These are phyloP conservation scores for Stagonosporopsis cucurbitacearum DNA, from an alignment of 2,329 filamentous ascomycete species.

Conservation along the genomic window DNA sequence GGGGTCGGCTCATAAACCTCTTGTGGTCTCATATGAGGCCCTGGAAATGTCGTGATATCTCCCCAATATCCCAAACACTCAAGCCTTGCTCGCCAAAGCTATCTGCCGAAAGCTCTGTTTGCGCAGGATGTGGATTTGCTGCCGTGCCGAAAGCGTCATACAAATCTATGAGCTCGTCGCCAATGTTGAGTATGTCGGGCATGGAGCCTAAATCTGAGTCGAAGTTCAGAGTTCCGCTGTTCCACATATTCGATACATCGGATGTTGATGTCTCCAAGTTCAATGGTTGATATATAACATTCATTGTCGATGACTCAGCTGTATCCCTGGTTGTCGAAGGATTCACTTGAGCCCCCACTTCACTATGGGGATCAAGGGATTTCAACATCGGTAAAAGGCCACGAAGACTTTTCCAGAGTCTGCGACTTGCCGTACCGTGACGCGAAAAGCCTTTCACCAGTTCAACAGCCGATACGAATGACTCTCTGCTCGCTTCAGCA, in stretches of 20 bases:
- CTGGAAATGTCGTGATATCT: conserved; percentile 21
- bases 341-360: not conserved
- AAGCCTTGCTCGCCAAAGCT: conserved; percentile 16
- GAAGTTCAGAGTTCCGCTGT: not conserved
- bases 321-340: not conserved
- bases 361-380: conserved; percentile 15
- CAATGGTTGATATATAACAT: not conserved
- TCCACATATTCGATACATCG: conserved; percentile 7
- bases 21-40: conserved; percentile 9
- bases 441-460: conserved; percentile 30
- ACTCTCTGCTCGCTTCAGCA: conserved; percentile 23
- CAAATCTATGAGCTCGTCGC: conserved; percentile 18
- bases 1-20: not conserved
- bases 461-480: conserved; percentile 27
- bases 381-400: conserved; percentile 26
- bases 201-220: conserved; percentile 11
- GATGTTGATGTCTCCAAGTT: not conserved
- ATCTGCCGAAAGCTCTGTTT: not conserved
- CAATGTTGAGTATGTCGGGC: conserved; percentile 25
- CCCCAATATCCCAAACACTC: conserved; percentile 15
- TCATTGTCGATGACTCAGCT: not conserved
- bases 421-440: conserved; percentile 25
- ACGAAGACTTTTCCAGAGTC: conserved; percentile 30
- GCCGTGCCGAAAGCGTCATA: conserved; percentile 20
- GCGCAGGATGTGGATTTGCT: not conserved